Evolutionary conservation across 257 asterid genomes (phyloP), one percentile per base, ranked within the genome.

Genomic region (Solanum appendiculatum): DNA sequence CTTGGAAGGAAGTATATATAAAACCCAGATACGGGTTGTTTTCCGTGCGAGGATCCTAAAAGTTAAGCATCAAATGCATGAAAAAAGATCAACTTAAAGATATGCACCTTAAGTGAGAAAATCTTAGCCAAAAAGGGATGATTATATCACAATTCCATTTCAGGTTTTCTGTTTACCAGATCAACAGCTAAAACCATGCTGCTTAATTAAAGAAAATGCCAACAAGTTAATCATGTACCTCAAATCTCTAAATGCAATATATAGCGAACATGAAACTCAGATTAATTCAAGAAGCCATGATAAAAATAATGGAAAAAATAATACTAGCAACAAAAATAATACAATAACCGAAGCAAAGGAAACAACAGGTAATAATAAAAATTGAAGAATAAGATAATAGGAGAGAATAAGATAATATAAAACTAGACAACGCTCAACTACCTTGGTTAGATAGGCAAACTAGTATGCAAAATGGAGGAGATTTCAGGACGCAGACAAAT

Each of bases 1-100:
- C 98, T 82, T 93, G 98, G 51, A 95, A 95, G 23, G 98, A 92
- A 33, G 98, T 93, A 91, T 93, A 93, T 90, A 95, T 95, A 91
- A 94, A 95, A 56, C 97, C 97, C 14, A 95, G 93, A 84, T 95
- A 95, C 7, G 98, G 97, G 87, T 94, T 95, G 95, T 95, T 95
- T 86, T 94, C 98, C 1, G 97, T 95, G 64, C 93, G 91, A 83
- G 97, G 98, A 84, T 95, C 98, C 98, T 95, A 90, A 9, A 70
- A 87, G 27, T 46, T 73, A 21, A 33, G 29, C 63, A 69, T 40
- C 27, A 11, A 60, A 64, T 9, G 23, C 51, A 66, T 27, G 27
- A 64, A 37, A 27, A 87, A 20, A 68, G 6, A 10, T 31, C 68
- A 20, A 37, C 15, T 77, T 77, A 25, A 40, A 14, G 37, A 40